Evolutionary conservation across 306 rosid genomes (phyloP).

Genomic region (Quercus engelmannii): DNA sequence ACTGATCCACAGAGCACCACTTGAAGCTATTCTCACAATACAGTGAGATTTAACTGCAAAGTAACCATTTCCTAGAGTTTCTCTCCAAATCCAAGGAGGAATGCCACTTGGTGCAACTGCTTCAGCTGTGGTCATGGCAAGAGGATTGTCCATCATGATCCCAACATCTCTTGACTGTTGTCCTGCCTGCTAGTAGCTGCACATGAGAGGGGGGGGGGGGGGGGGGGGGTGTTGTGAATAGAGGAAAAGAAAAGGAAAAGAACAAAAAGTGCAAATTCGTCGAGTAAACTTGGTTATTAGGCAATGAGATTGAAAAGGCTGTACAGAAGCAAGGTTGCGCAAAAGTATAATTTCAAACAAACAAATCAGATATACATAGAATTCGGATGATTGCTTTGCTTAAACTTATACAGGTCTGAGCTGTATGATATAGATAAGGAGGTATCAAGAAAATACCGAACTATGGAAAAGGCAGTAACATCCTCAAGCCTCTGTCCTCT

Average conservation of each 20-base stretch:
- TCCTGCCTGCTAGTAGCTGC: conserved; percentile 70
- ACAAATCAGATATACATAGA: too few species aligned
- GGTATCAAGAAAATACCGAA: not conserved
- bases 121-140: conserved; percentile 83
- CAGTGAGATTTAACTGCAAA: not conserved
- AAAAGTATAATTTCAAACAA: too few species aligned
- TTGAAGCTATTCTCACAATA: not conserved
- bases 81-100: conserved; percentile 99
- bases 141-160: conserved; percentile 95
- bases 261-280: too few species aligned
- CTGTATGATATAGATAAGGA: not conserved
- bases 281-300: not conserved
- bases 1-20: not conserved
- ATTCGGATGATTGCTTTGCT: not conserved
- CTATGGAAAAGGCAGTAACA: not conserved
- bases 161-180: conserved; percentile 77
- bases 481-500: not conserved
- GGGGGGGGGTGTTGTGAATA: not conserved
- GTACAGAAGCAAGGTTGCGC: too few species aligned
- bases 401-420: not conserved
- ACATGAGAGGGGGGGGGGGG: not conserved
- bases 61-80: conserved; percentile 84
- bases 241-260: not conserved
- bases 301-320: not conserved
- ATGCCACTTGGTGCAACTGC: conserved; percentile 79